A percentile compares a stretch with the other conserved stretches of the same genome.
Conservation (phyloP, 768 basidiomycete species). For the Lyophyllum semitale region DNA sequence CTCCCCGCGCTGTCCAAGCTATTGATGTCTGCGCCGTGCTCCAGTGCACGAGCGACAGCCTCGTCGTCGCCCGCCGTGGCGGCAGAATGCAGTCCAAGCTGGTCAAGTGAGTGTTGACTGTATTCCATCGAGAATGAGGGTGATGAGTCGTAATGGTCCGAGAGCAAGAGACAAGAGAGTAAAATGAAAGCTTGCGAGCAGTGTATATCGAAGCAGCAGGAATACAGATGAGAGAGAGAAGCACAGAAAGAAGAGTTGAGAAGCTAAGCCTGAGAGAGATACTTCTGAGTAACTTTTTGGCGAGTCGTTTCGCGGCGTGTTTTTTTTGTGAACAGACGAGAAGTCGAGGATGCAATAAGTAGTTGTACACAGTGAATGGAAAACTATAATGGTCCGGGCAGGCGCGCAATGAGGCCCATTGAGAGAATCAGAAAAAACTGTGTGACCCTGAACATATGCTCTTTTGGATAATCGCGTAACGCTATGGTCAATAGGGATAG, state of each 20-base stretch:
- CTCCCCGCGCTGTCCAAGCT: conserved; percentile 60
- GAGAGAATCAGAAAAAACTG: conserved; percentile 22
- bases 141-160: conserved; percentile 10
- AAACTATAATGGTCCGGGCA: conserved; percentile 9
- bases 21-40: conserved; percentile 69
- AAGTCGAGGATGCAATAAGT: conserved; percentile 15
- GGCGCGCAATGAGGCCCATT: conserved; percentile 18
- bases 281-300: conserved; percentile 8
- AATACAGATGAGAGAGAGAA: conserved; percentile 4
- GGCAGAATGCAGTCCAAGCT: conserved; percentile 50
- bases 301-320: conserved; percentile 1
- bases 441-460: conserved; percentile 22
- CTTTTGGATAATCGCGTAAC: conserved; percentile 21
- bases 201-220: conserved; percentile 3
- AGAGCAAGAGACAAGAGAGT: conserved; percentile 6
- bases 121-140: conserved; percentile 21
- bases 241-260: conserved; percentile 3
- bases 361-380: conserved; percentile 9
- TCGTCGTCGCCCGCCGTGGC: conserved; percentile 58
- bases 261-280: conserved; percentile 9
- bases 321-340: conserved; percentile 13
- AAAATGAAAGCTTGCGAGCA: conserved; percentile 3
- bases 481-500: conserved; percentile 13
- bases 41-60: conserved; percentile 54
- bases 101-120: conserved; percentile 32